These are phyloP conservation scores for Biscutella laevigata DNA, from an alignment of 441 rosid species.

Conservation along the genomic window DNA sequence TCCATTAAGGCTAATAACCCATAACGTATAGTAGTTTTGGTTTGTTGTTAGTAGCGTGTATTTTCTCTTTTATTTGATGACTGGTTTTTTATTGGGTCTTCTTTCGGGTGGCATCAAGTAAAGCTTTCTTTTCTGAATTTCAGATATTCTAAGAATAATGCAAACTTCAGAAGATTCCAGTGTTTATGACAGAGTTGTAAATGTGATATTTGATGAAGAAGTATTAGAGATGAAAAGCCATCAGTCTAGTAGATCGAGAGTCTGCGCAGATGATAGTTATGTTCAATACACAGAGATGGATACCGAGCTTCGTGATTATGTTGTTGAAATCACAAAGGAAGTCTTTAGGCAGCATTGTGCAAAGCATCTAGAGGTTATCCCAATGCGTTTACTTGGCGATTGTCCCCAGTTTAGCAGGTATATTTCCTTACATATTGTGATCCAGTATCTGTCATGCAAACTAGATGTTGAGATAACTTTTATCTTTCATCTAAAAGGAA, in stretches of 20 bases:
- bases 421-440: slow-evolving; percentile 8
- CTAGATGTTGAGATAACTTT: slow-evolving; percentile 22
- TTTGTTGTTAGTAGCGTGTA: neutral
- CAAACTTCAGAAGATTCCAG: slow-evolving; percentile 79
- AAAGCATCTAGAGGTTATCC: slow-evolving; percentile 68
- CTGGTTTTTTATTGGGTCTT: neutral
- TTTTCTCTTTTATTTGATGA: slow-evolving; percentile 5
- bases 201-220: slow-evolving; percentile 78
- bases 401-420: slow-evolving; percentile 60
- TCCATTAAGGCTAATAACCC: neutral
- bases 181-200: slow-evolving; percentile 75
- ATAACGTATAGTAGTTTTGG: neutral
- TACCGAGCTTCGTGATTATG: slow-evolving; percentile 82
- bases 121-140: slow-evolving; percentile 27
- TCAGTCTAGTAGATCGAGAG: slow-evolving; percentile 38
- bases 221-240: slow-evolving; percentile 43
- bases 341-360: slow-evolving; percentile 80
- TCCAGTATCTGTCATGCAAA: slow-evolving; percentile 1
- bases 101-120: slow-evolving; percentile 11
- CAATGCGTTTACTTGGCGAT: slow-evolving; percentile 68
- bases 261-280: slow-evolving; percentile 34
- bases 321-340: slow-evolving; percentile 67
- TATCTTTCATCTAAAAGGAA: slow-evolving; percentile 47
- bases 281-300: slow-evolving; percentile 51
- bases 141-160: slow-evolving; percentile 83